A percentile compares a stretch with the other conserved stretches of the same genome.
phyloP scores from a whole-genome alignment of 257 asterid species.

The Cruciata laevipes region DNA sequence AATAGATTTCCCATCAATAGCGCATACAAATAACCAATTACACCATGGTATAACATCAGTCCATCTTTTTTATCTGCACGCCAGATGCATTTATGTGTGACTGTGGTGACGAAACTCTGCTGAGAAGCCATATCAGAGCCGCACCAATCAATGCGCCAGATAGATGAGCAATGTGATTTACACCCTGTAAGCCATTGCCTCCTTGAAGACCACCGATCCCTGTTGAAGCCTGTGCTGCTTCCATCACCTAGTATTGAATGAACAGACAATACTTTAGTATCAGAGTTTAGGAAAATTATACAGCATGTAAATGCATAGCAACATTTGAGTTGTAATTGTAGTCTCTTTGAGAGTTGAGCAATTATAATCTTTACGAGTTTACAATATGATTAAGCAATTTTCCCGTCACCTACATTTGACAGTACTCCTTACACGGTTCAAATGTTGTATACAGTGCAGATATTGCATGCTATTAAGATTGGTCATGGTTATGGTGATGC shows the following conservation, averaged over 20 bases:
- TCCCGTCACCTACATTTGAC: neutral
- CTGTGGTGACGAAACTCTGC: constrained; percentile 46
- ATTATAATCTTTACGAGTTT: too few relatives aligned
- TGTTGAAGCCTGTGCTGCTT: constrained; percentile 93
- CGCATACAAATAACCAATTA: neutral
- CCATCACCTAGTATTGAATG: constrained; percentile 63
- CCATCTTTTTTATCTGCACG: neutral
- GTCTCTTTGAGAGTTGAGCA: neutral
- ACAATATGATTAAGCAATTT: neutral
- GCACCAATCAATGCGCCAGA: constrained; percentile 93
- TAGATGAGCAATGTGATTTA: constrained; percentile 88
- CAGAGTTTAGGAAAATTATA: neutral
- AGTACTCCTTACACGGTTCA: too few relatives aligned
- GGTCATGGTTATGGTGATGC: too few relatives aligned
- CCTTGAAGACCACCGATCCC: constrained; percentile 49
- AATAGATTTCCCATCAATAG: neutral
- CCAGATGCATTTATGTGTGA: constrained; percentile 18
- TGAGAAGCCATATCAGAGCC: constrained; percentile 69
- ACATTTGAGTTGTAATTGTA: too few relatives aligned
- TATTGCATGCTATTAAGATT: too few relatives aligned
- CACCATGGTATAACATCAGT: neutral
- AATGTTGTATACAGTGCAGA: too few relatives aligned
- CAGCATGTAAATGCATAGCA: neutral
- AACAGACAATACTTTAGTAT: constrained; percentile 6
- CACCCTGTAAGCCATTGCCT: constrained; percentile 51